These are phyloP conservation scores for Mimosa bimucronata DNA, from an alignment of 306 rosid species.

Conservation along the genomic window DNA sequence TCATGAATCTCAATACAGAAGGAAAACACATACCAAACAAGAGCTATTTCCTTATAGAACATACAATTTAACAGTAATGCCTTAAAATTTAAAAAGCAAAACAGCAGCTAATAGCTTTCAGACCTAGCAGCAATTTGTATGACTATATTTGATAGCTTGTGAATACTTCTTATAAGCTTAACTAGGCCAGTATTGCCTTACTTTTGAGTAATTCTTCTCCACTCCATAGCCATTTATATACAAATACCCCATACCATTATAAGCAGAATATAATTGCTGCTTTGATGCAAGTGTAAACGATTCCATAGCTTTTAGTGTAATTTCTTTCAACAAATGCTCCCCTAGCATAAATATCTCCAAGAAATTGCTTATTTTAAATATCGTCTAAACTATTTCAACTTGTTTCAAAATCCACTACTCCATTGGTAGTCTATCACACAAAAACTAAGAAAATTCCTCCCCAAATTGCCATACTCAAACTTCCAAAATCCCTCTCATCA, in stretches of 20 bases:
- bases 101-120: neutral
- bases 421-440: neutral
- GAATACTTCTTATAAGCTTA: neutral
- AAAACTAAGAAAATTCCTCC: neutral
- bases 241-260: conserved; percentile 72
- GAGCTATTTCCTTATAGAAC: neutral
- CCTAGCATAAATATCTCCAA: conserved; percentile 71
- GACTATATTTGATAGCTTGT: neutral
- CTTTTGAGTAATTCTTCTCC: conserved; percentile 69
- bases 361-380: too few relatives aligned
- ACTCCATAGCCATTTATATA: conserved; percentile 69
- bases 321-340: conserved; percentile 74
- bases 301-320: conserved; percentile 61
- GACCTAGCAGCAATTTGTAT: neutral
- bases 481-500: neutral
- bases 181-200: conserved; percentile 37
- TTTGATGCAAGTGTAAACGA: conserved; percentile 69
- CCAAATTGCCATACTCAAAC: neutral
- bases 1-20: conserved; percentile 25
- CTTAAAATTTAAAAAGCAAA: neutral
- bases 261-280: conserved; percentile 58
- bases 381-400: too few relatives aligned
- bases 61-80: neutral
- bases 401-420: neutral
- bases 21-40: conserved; percentile 26